These are phyloP conservation scores for Penicillium odoratum DNA, from an alignment of 495 filamentous ascomycete species.

Conservation along the genomic window DNA sequence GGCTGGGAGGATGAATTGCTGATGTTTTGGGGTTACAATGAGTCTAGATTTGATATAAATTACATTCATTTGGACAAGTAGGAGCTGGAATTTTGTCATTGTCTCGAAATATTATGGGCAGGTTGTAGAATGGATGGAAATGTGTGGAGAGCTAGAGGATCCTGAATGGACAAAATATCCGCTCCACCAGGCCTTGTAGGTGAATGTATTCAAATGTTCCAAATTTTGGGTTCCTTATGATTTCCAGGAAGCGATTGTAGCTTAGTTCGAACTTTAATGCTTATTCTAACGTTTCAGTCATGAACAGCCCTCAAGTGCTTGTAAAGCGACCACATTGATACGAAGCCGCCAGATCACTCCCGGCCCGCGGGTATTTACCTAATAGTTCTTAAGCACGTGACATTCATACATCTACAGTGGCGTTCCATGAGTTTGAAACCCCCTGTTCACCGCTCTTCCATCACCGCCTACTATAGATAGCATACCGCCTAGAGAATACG, in stretches of 20 bases:
- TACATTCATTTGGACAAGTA: not conserved
- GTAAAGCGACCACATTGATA: not conserved
- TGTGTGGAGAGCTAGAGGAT: not conserved
- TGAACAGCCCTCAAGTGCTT: not conserved
- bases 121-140: not conserved
- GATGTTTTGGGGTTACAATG: not conserved
- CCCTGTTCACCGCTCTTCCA: too few species aligned
- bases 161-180: too few species aligned
- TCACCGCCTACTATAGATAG: too few species aligned
- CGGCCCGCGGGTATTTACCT: not conserved
- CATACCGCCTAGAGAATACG: too few species aligned
- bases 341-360: not conserved
- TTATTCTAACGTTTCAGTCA: not conserved
- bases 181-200: too few species aligned
- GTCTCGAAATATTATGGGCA: not conserved
- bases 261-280: not conserved
- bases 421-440: too few species aligned
- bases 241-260: not conserved
- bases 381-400: not conserved
- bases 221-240: not conserved
- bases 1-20: not conserved
- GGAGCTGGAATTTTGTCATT: not conserved
- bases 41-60: not conserved
- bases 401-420: too few species aligned
- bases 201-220: too few species aligned